phyloP scores from a whole-genome alignment of 2,329 filamentous ascomycete species.

The Alternaria infectoria region DNA sequence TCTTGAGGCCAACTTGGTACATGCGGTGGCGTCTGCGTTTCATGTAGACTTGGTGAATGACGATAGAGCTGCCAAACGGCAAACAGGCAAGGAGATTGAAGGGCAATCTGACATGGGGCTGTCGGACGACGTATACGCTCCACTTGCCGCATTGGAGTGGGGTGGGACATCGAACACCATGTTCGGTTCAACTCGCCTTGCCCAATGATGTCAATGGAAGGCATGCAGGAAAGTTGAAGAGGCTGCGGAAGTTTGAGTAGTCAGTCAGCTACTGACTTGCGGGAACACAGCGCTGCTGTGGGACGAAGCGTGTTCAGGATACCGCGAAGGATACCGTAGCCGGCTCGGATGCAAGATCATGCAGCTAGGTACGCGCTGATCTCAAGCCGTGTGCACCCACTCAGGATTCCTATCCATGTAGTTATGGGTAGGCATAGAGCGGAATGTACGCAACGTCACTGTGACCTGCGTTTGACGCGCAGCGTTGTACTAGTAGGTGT shows the following conservation, averaged over 20 bases:
- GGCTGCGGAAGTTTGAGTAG: not conserved
- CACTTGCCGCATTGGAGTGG: conserved; percentile 5
- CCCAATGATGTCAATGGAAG: not conserved
- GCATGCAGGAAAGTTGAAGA: not conserved
- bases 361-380: conserved; percentile 5
- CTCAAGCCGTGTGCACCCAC: not conserved
- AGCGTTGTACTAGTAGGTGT: not conserved
- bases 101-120: not conserved
- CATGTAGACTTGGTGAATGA: not conserved
- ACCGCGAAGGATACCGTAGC: not conserved
- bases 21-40: not conserved
- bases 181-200: not conserved
- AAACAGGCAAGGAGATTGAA: not conserved
- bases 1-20: not conserved
- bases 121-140: not conserved
- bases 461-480: not conserved
- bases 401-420: not conserved
- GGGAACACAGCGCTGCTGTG: not conserved
- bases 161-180: not conserved
- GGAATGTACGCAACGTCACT: conserved; percentile 3
- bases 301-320: not conserved
- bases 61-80: not conserved
- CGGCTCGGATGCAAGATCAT: conserved; percentile 14
- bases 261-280: not conserved
- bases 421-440: not conserved